A percentile compares a stretch with the other conserved stretches of the same genome.
phyloP scores from a whole-genome alignment of 129 eudicot genomes.

The Mikania micrantha region DNA sequence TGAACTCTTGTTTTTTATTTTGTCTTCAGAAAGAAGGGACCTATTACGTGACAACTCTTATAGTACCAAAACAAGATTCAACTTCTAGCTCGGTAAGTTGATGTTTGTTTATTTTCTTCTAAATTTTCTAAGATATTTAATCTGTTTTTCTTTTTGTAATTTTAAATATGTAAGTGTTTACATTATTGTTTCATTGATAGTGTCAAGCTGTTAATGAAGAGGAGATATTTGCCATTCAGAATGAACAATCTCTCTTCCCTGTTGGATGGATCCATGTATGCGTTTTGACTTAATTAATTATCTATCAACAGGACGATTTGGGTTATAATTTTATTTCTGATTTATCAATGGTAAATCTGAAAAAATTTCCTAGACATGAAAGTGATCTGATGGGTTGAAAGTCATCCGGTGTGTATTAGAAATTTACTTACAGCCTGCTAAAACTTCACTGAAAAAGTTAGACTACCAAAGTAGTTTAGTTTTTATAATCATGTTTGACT shows the following conservation, averaged over 20 bases:
- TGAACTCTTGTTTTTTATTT: neutral
- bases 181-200: constrained; percentile 26
- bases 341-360: neutral
- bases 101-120: constrained; percentile 4
- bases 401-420: neutral
- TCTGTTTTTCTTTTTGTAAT: neutral
- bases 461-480: neutral
- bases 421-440: neutral
- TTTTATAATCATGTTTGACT: too few relatives aligned
- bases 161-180: constrained; percentile 1
- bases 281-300: neutral
- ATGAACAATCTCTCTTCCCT: constrained; percentile 58
- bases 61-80: constrained; percentile 74
- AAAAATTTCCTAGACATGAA: neutral
- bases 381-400: neutral
- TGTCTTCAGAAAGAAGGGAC: constrained; percentile 53
- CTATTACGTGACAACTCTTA: constrained; percentile 56
- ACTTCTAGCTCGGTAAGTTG: constrained; percentile 57
- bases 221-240: constrained; percentile 65
- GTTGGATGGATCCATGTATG: constrained; percentile 91
- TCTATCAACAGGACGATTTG: neutral
- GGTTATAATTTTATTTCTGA: neutral
- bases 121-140: neutral
- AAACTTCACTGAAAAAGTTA: neutral
- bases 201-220: constrained; percentile 70